These are phyloP conservation scores for Calonectria multiphialidica DNA, from an alignment of 2,329 filamentous ascomycete genomes.

Conservation along the genomic window DNA sequence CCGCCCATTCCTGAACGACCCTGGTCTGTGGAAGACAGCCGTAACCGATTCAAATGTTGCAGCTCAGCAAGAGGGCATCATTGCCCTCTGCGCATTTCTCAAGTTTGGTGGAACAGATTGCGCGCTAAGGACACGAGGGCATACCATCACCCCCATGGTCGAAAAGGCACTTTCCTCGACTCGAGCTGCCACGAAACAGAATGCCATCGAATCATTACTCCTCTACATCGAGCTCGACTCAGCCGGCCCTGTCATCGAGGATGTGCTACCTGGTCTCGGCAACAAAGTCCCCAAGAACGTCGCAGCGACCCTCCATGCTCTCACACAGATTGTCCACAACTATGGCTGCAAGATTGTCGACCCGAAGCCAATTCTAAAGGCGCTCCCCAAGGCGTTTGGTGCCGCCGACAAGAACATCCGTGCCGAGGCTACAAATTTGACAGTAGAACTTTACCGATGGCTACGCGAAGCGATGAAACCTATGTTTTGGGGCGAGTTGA, in stretches of 20 bases:
- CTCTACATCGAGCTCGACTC: conserved; percentile 92
- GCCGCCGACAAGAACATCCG: conserved; percentile 99
- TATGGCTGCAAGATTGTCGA: conserved; percentile 96
- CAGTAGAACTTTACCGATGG: conserved; percentile 97
- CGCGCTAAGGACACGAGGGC: conserved; percentile 80
- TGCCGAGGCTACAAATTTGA: conserved; percentile 90
- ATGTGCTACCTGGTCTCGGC: conserved; percentile 83
- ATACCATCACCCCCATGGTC: conserved; percentile 82
- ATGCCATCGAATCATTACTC: conserved; percentile 86
- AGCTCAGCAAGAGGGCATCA: conserved; percentile 92
- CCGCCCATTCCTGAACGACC: conserved; percentile 86
- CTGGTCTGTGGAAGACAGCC: conserved; percentile 90
- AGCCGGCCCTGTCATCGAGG: conserved; percentile 87
- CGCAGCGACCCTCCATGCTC: conserved; percentile 75
- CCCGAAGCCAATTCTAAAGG: conserved; percentile 90
- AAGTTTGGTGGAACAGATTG: conserved; percentile 89
- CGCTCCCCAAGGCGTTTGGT: conserved; percentile 89
- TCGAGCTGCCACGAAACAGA: conserved; percentile 88
- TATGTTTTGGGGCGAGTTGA: conserved; percentile 95
- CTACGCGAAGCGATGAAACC: conserved; percentile 98
- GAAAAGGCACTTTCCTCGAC: conserved; percentile 94
- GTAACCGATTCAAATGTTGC: conserved; percentile 96
- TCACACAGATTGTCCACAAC: conserved; percentile 90
- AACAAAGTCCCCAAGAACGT: conserved; percentile 95
- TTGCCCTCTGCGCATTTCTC: conserved; percentile 89